A percentile compares a stretch with the other conserved stretches of the same genome.
phyloP scores from a whole-genome alignment of 257 asterid genomes.

The Hygrophila difformis region DNA sequence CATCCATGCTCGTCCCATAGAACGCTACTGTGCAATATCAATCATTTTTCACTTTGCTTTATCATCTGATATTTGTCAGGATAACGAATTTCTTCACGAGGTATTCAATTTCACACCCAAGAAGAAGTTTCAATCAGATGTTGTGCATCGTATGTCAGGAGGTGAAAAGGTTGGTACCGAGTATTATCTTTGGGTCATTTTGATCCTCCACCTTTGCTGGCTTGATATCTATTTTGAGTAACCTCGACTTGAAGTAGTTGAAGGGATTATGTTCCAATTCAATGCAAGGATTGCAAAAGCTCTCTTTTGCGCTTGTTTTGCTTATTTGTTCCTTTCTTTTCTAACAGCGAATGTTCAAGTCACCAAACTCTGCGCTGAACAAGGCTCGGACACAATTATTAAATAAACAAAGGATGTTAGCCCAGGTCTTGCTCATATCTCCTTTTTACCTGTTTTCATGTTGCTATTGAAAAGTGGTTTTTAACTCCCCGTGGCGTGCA shows the following conservation, averaged over 20 bases:
- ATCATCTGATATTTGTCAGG: constrained; percentile 31
- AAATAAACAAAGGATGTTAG: constrained; percentile 64
- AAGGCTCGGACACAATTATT: constrained; percentile 80
- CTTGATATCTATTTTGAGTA: too few relatives aligned
- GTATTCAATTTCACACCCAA: constrained; percentile 68
- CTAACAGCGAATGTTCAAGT: constrained; percentile 62
- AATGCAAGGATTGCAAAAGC: too few relatives aligned
- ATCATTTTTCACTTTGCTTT: background rate
- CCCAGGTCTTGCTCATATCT: constrained; percentile 35
- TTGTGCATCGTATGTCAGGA: constrained; percentile 39
- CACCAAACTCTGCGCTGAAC: constrained; percentile 68
- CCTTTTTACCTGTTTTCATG: too few relatives aligned
- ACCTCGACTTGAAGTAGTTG: too few relatives aligned
- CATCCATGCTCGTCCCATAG: background rate
- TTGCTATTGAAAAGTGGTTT: too few relatives aligned
- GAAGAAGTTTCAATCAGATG: constrained; percentile 37
- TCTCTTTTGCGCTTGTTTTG: too few relatives aligned
- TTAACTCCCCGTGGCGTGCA: too few relatives aligned
- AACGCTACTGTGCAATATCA: background rate
- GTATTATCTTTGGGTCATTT: background rate
- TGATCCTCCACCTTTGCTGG: constrained; percentile 1
- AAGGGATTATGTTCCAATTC: too few relatives aligned
- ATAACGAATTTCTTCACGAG: constrained; percentile 84
- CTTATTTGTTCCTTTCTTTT: background rate
- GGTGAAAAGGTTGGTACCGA: constrained; percentile 58